Percentiles rank a stretch among this genome's conserved stretches.
These are phyloP conservation scores for Rhynchosporium secalis DNA, from an alignment of 2,329 filamentous ascomycete genomes.

Conservation along the genomic window DNA sequence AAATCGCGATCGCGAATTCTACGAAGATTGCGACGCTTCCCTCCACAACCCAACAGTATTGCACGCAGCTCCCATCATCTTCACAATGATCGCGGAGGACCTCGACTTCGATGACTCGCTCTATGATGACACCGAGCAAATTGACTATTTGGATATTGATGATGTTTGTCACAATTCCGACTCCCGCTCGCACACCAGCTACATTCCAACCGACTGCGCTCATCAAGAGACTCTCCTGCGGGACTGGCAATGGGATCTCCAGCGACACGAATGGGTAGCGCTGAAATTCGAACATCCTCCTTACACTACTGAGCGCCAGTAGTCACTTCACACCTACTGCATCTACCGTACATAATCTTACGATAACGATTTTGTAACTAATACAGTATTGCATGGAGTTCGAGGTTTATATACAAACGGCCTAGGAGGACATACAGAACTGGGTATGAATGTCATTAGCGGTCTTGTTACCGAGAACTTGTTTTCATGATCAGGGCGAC, in stretches of 20 bases:
- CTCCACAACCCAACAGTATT: background rate
- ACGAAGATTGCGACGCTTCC: slow-evolving; percentile 4
- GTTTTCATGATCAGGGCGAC: background rate
- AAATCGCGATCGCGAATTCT: slow-evolving; percentile 1
- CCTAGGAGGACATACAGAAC: background rate
- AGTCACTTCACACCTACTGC: background rate
- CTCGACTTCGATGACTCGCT: background rate
- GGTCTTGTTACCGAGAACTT: background rate
- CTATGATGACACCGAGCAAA: background rate
- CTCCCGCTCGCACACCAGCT: background rate
- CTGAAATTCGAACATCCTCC: slow-evolving; percentile 8
- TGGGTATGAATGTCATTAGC: background rate
- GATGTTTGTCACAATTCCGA: background rate
- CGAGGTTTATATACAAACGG: background rate
- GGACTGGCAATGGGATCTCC: slow-evolving; percentile 5
- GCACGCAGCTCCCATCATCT: background rate
- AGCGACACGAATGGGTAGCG: slow-evolving; percentile 2
- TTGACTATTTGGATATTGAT: background rate
- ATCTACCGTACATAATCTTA: background rate
- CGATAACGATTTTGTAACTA: background rate
- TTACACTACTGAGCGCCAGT: background rate
- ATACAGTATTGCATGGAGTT: slow-evolving; percentile 6
- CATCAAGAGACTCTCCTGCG: slow-evolving; percentile 4
- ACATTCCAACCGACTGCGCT: background rate
- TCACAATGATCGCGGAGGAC: background rate